These are phyloP conservation scores for Barnettozyma sucrosica DNA, from an alignment of 805 yeast genomes.

Conservation along the genomic window DNA sequence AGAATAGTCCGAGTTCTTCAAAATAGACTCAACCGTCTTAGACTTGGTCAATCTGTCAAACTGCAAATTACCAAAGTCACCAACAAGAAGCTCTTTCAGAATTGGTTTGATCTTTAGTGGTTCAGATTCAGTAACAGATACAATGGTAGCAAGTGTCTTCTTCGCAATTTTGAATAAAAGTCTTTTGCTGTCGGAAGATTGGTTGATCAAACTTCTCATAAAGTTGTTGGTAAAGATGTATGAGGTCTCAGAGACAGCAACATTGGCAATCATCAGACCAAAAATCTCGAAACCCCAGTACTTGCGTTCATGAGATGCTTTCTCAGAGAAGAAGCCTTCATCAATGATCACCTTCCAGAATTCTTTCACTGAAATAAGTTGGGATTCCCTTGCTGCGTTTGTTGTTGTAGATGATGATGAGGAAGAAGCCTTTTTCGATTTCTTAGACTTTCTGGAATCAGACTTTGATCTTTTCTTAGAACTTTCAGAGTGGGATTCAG, in stretches of 20 bases:
- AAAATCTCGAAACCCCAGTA: constrained; percentile 81
- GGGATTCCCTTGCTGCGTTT: constrained; percentile 25
- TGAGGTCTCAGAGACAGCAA: constrained; percentile 20
- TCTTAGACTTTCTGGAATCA: constrained; percentile 24
- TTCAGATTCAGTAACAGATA: constrained; percentile 32
- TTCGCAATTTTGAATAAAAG: constrained; percentile 63
- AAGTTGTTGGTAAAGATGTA: constrained; percentile 56
- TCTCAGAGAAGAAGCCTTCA: constrained; percentile 68
- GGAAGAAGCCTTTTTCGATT: constrained; percentile 17
- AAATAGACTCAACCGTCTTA: constrained; percentile 45
- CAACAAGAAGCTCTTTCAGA: constrained; percentile 32
- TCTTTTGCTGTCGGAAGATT: constrained; percentile 60
- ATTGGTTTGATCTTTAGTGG: constrained; percentile 31
- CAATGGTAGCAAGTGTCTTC: constrained; percentile 40
- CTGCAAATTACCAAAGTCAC: constrained; percentile 51
- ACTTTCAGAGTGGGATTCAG: constrained; percentile 15
- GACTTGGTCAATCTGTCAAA: constrained; percentile 77
- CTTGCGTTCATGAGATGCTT: constrained; percentile 81
- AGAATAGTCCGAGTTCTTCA: constrained; percentile 9
- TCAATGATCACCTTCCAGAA: constrained; percentile 82
- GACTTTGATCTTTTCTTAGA: constrained; percentile 38
- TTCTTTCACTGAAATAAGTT: constrained; percentile 37
- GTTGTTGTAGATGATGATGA: constrained; percentile 3
- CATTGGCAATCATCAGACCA: constrained; percentile 36
- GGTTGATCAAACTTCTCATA: constrained; percentile 69